Evolutionary conservation across 2,329 filamentous ascomycete genomes (phyloP).

Genomic region (Chalara sp.): DNA sequence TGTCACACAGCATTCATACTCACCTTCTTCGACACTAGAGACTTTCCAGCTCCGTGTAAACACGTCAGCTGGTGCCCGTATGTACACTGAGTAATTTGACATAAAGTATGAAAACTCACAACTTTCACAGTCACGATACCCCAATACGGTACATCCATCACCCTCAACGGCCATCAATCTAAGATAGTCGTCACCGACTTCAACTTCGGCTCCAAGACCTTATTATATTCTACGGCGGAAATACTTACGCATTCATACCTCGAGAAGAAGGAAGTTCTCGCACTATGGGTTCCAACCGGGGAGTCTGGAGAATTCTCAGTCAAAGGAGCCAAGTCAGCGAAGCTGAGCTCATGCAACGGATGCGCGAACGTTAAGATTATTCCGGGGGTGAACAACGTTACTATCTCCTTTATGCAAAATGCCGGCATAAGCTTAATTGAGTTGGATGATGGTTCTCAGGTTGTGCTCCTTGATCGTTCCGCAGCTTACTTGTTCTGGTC

Average conservation of each 20-base stretch:
- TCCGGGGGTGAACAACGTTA: slow-evolving; percentile 32
- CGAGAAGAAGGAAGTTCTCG: slow-evolving; percentile 39
- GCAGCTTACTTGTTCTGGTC: slow-evolving; percentile 52
- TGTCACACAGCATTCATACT: slow-evolving; percentile 47
- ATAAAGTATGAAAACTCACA: no score
- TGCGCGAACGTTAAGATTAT: slow-evolving; percentile 37
- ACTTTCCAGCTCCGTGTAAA: slow-evolving; percentile 47
- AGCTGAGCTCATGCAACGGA: slow-evolving; percentile 36
- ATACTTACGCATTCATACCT: slow-evolving; percentile 44
- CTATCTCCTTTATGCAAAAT: slow-evolving; percentile 41
- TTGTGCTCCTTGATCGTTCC: slow-evolving; percentile 46
- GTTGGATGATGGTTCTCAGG: slow-evolving; percentile 38
- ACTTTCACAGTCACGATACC: slow-evolving; percentile 36
- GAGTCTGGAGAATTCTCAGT: slow-evolving; percentile 49
- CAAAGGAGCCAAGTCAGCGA: slow-evolving; percentile 45
- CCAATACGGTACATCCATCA: slow-evolving; percentile 38
- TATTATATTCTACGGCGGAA: slow-evolving; percentile 50
- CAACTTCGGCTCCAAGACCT: slow-evolving; percentile 39
- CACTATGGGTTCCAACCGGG: slow-evolving; percentile 46
- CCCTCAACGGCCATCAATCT: slow-evolving; percentile 53
- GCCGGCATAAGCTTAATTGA: slow-evolving; percentile 41
- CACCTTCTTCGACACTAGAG: slow-evolving; percentile 42
- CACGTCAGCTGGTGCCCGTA: slow-evolving; percentile 46
- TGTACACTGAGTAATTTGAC: no score
- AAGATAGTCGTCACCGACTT: slow-evolving; percentile 59